Evolutionary conservation across 257 asterid species (phyloP).

Genomic region (Petrea volubilis): DNA sequence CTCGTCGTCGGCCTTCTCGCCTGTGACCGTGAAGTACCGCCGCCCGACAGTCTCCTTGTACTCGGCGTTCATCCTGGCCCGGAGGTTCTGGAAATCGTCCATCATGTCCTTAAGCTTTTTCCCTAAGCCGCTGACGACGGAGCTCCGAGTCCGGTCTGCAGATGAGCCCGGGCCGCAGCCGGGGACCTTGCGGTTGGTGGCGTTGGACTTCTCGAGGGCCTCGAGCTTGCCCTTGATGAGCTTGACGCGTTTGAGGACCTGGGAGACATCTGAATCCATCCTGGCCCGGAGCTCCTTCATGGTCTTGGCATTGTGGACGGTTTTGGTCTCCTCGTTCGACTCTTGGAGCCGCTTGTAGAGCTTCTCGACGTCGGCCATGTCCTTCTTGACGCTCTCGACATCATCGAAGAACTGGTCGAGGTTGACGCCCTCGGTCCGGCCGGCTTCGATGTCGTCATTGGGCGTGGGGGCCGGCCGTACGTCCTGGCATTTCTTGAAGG

Average conservation of each 20-base stretch:
- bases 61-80: constrained; percentile 54
- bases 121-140: constrained; percentile 52
- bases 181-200: constrained; percentile 45
- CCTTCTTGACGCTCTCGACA: constrained; percentile 48
- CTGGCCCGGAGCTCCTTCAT: constrained; percentile 52
- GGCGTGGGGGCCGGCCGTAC: constrained; percentile 15
- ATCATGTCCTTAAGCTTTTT: constrained; percentile 51
- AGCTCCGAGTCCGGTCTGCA: constrained; percentile 47
- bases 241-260: constrained; percentile 49
- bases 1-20: constrained; percentile 51
- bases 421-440: constrained; percentile 45
- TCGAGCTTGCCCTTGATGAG: constrained; percentile 48
- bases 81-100: constrained; percentile 56
- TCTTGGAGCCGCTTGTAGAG: constrained; percentile 53
- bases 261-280: constrained; percentile 53
- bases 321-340: constrained; percentile 48
- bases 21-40: constrained; percentile 55
- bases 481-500: constrained; percentile 44
- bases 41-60: constrained; percentile 58
- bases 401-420: constrained; percentile 53
- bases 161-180: constrained; percentile 68
- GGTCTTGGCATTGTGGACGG: constrained; percentile 50
- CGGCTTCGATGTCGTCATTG: constrained; percentile 44
- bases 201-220: constrained; percentile 49
- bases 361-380: constrained; percentile 49